A percentile compares a stretch with the other conserved stretches of the same genome.
Conservation (phyloP, 306 rosid genomes). For the Rubus idaeus region DNA sequence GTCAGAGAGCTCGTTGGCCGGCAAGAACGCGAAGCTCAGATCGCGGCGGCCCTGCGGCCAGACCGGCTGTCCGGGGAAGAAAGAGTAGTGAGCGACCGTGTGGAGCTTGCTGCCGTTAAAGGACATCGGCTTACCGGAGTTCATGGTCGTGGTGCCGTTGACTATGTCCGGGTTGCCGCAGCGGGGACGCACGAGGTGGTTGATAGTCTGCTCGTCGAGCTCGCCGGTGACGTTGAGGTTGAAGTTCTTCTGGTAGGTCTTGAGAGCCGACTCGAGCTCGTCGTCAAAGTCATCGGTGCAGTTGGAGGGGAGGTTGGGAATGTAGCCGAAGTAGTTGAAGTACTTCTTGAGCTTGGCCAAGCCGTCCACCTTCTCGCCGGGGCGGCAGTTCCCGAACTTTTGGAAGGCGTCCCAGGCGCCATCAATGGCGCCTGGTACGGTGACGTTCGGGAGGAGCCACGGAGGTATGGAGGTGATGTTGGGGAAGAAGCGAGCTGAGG, state of each 20-base stretch:
- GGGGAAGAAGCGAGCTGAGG: slow-evolving; percentile 70
- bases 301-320: slow-evolving; percentile 39
- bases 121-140: slow-evolving; percentile 46
- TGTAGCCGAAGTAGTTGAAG: slow-evolving; percentile 72
- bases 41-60: slow-evolving; percentile 58
- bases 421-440: not conserved
- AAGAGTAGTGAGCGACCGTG: slow-evolving; percentile 63
- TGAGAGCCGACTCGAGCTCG: slow-evolving; percentile 46
- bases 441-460: slow-evolving; percentile 21
- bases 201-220: slow-evolving; percentile 52
- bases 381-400: slow-evolving; percentile 52
- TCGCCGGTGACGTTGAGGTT: slow-evolving; percentile 76
- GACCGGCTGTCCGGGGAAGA: slow-evolving; percentile 53
- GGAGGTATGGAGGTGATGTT: slow-evolving; percentile 53
- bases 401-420: slow-evolving; percentile 62
- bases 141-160: slow-evolving; percentile 67
- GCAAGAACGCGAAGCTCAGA: slow-evolving; percentile 62
- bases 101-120: slow-evolving; percentile 35
- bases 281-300: slow-evolving; percentile 75
- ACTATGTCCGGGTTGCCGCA: slow-evolving; percentile 78
- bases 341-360: slow-evolving; percentile 62
- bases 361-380: slow-evolving; percentile 47
- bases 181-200: slow-evolving; percentile 46
- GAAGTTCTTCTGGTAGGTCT: slow-evolving; percentile 71
- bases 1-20: slow-evolving; percentile 38